Conservation (phyloP, 306 rosid genomes). For the Cucumis melo region DNA sequence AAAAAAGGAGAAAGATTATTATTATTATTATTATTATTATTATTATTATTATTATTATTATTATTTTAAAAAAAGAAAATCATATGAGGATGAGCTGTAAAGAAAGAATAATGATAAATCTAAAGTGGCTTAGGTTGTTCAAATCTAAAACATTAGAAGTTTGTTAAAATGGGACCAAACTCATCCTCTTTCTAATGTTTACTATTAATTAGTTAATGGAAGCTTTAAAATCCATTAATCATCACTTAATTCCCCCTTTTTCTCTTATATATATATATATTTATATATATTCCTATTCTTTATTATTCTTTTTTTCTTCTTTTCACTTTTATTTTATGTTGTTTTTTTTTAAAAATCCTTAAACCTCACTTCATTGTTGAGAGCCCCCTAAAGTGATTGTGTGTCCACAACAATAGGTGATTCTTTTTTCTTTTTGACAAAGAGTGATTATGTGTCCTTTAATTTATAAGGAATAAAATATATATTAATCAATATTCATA, state of each 20-base stretch:
- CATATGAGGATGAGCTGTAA: background rate
- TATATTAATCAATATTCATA: background rate
- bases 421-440: too few relatives aligned
- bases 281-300: background rate
- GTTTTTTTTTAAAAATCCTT: background rate
- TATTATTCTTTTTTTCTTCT: background rate
- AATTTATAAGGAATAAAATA: too few relatives aligned
- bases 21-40: too few relatives aligned
- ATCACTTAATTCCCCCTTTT: background rate
- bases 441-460: background rate
- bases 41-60: too few relatives aligned
- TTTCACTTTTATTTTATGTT: too few relatives aligned
- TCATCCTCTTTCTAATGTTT: background rate
- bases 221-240: conserved; percentile 1
- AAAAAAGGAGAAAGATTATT: too few relatives aligned
- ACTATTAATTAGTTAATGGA: background rate
- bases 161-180: background rate
- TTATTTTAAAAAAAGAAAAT: background rate
- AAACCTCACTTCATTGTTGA: background rate
- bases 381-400: background rate
- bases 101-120: background rate
- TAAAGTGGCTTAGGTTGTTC: background rate
- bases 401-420: background rate
- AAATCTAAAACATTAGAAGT: background rate
- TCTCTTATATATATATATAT: background rate